phyloP scores from a whole-genome alignment of 1,284 basidiomycete species.

The Takashimella koratensis region DNA sequence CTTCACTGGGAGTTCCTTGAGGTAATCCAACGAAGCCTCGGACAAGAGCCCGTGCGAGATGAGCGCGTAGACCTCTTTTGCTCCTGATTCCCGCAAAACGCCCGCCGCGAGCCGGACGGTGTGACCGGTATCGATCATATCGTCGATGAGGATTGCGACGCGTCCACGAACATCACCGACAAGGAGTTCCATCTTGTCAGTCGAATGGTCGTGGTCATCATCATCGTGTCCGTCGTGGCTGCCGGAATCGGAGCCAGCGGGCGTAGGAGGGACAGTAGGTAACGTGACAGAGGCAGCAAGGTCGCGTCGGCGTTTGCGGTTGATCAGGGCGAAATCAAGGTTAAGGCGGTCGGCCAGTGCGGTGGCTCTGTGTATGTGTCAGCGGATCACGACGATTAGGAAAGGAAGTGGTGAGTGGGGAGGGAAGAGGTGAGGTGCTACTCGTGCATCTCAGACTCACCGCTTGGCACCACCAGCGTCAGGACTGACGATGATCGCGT shows the following conservation, averaged over 20 bases:
- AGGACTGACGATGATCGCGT: slow-evolving; percentile 91
- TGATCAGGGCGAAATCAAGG: slow-evolving; percentile 95
- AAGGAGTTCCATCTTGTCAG: slow-evolving; percentile 82
- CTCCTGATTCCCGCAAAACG: slow-evolving; percentile 83
- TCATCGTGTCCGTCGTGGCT: slow-evolving; percentile 35
- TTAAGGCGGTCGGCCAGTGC: slow-evolving; percentile 93
- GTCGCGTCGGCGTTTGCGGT: slow-evolving; percentile 71
- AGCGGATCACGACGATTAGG: too few relatives aligned
- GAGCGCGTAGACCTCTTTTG: slow-evolving; percentile 79
- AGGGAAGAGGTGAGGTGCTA: neutral
- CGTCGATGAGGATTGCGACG: slow-evolving; percentile 91
- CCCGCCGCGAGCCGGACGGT: slow-evolving; percentile 82
- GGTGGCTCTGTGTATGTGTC: slow-evolving; percentile 88
- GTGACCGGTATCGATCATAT: slow-evolving; percentile 95
- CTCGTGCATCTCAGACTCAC: slow-evolving; percentile 53
- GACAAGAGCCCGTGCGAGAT: slow-evolving; percentile 90
- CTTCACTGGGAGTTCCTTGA: slow-evolving; percentile 76
- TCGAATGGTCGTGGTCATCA: slow-evolving; percentile 31
- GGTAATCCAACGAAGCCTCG: slow-evolving; percentile 71
- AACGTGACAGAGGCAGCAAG: slow-evolving; percentile 26
- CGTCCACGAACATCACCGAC: slow-evolving; percentile 96
- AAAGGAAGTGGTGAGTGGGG: too few relatives aligned
- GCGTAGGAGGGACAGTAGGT: slow-evolving; percentile 47
- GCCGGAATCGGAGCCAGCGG: slow-evolving; percentile 39
- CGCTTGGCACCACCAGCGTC: slow-evolving; percentile 98